These are phyloP conservation scores for Daucus carota DNA, from an alignment of 129 eudicot genomes.

Conservation along the genomic window DH1_v3.0 NC_030385.2:32467501-32468000, in stretches of 20 bases:
- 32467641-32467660: slow-evolving; percentile 7
- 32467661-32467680: slow-evolving; percentile 10
- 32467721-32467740: neutral
- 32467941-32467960: too few species aligned
- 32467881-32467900: too few species aligned
- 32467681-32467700: slow-evolving; percentile 12
- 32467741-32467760: neutral
- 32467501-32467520: slow-evolving; percentile 76
- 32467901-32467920: too few species aligned
- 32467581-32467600: neutral
- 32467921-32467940: too few species aligned
- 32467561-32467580: neutral
- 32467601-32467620: slow-evolving; percentile 14
- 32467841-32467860: slow-evolving; percentile 95
- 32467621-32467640: slow-evolving; percentile 12
- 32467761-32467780: neutral
- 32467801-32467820: slow-evolving; percentile 70
- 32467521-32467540: slow-evolving; percentile 77
- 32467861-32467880: slow-evolving; percentile 26
- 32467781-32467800: slow-evolving; percentile 90
- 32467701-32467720: neutral
- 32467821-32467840: slow-evolving; percentile 84
- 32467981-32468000: too few species aligned
- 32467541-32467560: slow-evolving; percentile 5
- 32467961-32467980: too few species aligned